Percentiles rank a stretch among this genome's conserved stretches.
Conservation (phyloP, 768 basidiomycete genomes). For the Hortiboletus campestris region DNA sequence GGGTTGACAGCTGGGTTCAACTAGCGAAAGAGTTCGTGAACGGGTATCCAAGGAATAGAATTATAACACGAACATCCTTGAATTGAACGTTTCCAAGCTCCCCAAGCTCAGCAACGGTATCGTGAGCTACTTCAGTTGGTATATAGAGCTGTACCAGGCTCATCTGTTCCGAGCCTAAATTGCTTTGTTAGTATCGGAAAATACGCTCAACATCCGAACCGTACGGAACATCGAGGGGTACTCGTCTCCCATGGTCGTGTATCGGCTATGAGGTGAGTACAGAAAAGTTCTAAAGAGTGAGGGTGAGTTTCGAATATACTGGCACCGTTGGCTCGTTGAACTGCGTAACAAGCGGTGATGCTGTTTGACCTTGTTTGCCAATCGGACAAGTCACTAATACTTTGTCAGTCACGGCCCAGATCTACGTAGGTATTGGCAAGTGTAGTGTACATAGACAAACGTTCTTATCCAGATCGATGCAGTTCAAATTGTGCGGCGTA, state of each 20-base stretch:
- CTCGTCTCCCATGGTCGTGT: constrained; percentile 61
- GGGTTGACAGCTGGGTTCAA: constrained; percentile 93
- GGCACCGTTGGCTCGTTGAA: background rate
- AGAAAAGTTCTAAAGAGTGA: background rate
- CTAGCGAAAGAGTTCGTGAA: constrained; percentile 40
- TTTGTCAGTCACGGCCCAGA: too few species aligned
- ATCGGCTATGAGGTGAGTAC: background rate
- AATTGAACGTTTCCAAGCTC: constrained; percentile 96
- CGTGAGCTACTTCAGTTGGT: constrained; percentile 96
- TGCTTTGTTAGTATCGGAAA: constrained; percentile 3
- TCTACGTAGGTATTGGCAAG: background rate
- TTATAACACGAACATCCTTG: constrained; percentile 74
- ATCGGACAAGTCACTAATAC: background rate
- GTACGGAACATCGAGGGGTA: constrained; percentile 84
- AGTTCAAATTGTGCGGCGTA: background rate
- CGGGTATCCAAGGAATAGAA: background rate
- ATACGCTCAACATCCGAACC: background rate
- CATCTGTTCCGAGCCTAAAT: constrained; percentile 92
- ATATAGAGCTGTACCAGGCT: constrained; percentile 96
- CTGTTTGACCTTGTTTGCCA: constrained; percentile 26
- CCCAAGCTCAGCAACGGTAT: constrained; percentile 92
- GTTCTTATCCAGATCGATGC: background rate
- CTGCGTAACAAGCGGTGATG: too few species aligned
- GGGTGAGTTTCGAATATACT: background rate
- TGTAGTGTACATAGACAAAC: background rate